phyloP scores from a whole-genome alignment of 352 stramenopile species.

The Pythium graminicola region DNA sequence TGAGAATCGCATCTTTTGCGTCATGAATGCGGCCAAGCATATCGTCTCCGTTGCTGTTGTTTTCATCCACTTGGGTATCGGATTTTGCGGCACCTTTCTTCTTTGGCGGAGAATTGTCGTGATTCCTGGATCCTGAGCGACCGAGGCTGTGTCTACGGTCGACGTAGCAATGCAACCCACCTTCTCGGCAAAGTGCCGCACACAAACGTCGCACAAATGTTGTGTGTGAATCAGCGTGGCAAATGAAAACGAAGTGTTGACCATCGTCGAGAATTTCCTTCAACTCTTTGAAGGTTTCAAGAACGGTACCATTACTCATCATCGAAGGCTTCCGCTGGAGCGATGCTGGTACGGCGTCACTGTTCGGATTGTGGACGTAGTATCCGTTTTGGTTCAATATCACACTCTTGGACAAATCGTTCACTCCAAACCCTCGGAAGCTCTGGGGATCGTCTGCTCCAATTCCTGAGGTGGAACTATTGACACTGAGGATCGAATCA shows the following conservation, averaged over 20 bases:
- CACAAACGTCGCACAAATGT: constrained; percentile 68
- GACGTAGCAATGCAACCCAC: constrained; percentile 61
- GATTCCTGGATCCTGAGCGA: constrained; percentile 4
- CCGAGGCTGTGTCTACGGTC: constrained; percentile 32
- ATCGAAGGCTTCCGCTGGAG: not conserved
- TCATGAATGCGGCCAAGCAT: constrained; percentile 69
- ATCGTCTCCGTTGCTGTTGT: constrained; percentile 30
- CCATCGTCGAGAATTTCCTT: constrained; percentile 44
- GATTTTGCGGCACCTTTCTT: constrained; percentile 4
- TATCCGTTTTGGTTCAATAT: constrained; percentile 60
- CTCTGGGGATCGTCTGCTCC: constrained; percentile 27
- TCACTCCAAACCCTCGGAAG: constrained; percentile 19
- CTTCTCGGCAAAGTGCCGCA: constrained; percentile 55
- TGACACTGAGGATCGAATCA: constrained; percentile 17
- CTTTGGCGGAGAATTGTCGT: constrained; percentile 4
- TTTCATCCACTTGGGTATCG: constrained; percentile 5
- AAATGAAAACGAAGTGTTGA: constrained; percentile 80
- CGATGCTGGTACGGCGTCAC: not conserved
- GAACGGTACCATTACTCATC: constrained; percentile 35
- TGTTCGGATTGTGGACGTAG: constrained; percentile 47
- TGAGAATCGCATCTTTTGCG: constrained; percentile 76
- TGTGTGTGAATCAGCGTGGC: constrained; percentile 68
- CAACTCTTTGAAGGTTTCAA: constrained; percentile 53
- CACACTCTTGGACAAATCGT: constrained; percentile 52
- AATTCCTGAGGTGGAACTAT: constrained; percentile 22